Evolutionary conservation across 352 stramenopile species (phyloP).

Genomic region (Globisporangium parvum): DNA sequence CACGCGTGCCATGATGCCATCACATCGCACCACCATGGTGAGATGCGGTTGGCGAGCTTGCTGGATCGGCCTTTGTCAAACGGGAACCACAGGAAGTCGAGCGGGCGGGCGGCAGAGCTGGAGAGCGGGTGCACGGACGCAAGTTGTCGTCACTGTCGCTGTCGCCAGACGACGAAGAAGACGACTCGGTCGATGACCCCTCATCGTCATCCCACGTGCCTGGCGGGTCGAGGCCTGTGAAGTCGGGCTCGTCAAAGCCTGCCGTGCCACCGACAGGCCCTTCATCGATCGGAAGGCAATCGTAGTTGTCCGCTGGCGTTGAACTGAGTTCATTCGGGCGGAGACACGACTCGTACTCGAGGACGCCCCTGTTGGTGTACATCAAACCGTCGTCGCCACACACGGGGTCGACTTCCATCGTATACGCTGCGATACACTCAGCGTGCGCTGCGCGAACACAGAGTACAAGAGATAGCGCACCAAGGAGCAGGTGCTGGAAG

Average conservation of each 20-base stretch:
- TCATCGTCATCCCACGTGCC: background rate
- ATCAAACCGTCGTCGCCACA: conserved; percentile 13
- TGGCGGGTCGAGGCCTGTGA: background rate
- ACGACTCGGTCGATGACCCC: background rate
- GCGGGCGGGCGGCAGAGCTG: no score
- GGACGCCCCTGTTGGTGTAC: conserved; percentile 14
- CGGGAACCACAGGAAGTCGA: no score
- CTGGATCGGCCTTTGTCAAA: no score
- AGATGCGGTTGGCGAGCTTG: no score
- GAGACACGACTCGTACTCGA: conserved; percentile 5
- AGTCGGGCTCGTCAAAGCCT: background rate
- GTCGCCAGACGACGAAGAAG: background rate
- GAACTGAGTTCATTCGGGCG: background rate
- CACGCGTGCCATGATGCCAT: no score
- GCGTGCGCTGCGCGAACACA: background rate
- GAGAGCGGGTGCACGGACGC: no score
- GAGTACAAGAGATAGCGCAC: background rate
- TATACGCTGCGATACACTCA: background rate
- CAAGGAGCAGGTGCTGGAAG: background rate
- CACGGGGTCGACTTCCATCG: conserved; percentile 5
- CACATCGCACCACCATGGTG: no score
- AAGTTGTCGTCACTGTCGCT: background rate
- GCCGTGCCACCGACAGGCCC: background rate
- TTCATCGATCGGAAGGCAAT: background rate
- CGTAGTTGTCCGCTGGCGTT: background rate